A percentile compares a stretch with the other conserved stretches of the same genome.
Evolutionary conservation across 495 filamentous ascomycete species (phyloP).

Genomic region (Neurospora sp.): DNA sequence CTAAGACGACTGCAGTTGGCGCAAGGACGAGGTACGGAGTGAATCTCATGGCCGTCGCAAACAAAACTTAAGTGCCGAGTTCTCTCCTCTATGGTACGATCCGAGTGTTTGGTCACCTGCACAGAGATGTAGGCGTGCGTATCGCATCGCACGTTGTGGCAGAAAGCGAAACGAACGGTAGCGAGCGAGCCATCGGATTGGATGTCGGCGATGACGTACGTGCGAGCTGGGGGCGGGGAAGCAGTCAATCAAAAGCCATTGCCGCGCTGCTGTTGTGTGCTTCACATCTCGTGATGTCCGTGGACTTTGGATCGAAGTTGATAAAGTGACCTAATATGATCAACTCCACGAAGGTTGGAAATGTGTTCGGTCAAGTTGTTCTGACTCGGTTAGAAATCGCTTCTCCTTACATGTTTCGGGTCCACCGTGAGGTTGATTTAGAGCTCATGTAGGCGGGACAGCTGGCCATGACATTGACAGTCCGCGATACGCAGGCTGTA

Average conservation of each 20-base stretch:
- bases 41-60: neutral
- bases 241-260: neutral
- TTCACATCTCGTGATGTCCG: neutral
- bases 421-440: neutral
- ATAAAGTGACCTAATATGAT: neutral
- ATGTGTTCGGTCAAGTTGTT: neutral
- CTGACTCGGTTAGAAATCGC: neutral
- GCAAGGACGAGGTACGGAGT: neutral
- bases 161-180: neutral
- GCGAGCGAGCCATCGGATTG: neutral
- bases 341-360: neutral
- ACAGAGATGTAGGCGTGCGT: neutral
- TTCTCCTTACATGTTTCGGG: neutral
- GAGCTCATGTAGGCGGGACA: neutral
- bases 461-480: neutral
- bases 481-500: neutral
- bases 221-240: neutral
- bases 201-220: neutral
- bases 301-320: neutral
- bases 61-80: neutral
- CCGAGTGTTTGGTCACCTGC: neutral
- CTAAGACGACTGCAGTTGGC: conserved; percentile 14
- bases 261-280: neutral
- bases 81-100: neutral
- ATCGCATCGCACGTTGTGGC: neutral